Percentiles rank a stretch among this genome's conserved stretches.
These are phyloP conservation scores for Amaranthus cruentus DNA, from an alignment of 148 eudicot species.

Conservation along the genomic window DNA sequence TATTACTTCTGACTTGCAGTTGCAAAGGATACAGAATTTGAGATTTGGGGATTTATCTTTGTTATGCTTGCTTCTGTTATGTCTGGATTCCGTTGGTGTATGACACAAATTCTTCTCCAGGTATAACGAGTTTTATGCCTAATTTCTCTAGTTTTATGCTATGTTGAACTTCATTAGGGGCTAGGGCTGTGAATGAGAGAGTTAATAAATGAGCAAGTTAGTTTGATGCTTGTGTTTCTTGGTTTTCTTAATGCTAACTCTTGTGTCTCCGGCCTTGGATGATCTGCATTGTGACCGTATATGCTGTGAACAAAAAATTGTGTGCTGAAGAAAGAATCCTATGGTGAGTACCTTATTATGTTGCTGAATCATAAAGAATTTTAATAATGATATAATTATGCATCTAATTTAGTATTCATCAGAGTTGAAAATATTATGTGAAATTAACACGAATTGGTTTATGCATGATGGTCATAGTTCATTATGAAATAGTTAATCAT, in stretches of 20 bases:
- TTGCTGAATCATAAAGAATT: background rate
- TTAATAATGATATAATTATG: background rate
- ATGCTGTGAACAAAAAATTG: constrained; percentile 31
- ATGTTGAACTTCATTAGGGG: background rate
- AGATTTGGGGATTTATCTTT: constrained; percentile 91
- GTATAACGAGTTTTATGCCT: constrained; percentile 33
- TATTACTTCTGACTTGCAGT: constrained; percentile 36
- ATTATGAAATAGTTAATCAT: background rate
- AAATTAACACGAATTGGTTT: background rate
- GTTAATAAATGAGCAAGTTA: background rate
- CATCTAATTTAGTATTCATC: too few species aligned
- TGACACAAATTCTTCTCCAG: constrained; percentile 99
- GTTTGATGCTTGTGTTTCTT: background rate
- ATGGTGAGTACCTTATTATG: constrained; percentile 58
- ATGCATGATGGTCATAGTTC: constrained; percentile 1
- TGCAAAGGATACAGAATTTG: constrained; percentile 93
- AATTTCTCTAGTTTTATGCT: background rate
- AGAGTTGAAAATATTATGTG: too few species aligned
- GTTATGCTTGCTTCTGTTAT: constrained; percentile 99
- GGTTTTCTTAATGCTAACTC: constrained; percentile 12
- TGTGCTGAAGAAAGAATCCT: constrained; percentile 67
- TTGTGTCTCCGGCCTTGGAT: constrained; percentile 6
- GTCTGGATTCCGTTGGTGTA: constrained; percentile 99
- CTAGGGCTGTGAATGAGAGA: background rate
- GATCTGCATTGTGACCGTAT: constrained; percentile 18